Evolutionary conservation across 139 green algal species (phyloP).

Genomic region (Trebouxia sp.): DNA sequence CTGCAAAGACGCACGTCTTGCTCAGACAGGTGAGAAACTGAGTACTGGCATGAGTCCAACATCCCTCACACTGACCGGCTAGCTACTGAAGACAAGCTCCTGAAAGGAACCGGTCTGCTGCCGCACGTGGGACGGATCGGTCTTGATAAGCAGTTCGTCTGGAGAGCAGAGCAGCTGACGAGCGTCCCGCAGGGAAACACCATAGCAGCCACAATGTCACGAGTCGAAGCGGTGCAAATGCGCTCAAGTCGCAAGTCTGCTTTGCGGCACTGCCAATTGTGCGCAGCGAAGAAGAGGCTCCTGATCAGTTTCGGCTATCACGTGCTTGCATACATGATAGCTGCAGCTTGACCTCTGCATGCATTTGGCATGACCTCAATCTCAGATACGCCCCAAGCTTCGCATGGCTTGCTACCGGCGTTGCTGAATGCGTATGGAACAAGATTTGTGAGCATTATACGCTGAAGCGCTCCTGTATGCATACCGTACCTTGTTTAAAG

Average conservation of each 20-base stretch:
- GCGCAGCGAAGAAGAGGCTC: conserved; percentile 21
- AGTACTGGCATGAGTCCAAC: neutral
- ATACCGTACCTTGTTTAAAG: too few relatives aligned
- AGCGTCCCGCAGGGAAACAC: neutral
- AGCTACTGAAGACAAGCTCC: neutral
- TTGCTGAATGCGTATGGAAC: too few relatives aligned
- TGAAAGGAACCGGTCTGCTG: neutral
- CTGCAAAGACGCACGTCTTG: conserved; percentile 9
- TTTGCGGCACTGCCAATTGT: neutral
- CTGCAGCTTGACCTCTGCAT: too few relatives aligned
- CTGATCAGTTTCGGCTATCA: neutral
- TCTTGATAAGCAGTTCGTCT: neutral
- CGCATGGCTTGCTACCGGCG: too few relatives aligned
- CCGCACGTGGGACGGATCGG: neutral
- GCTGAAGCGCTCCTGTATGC: too few relatives aligned
- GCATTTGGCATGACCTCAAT: too few relatives aligned
- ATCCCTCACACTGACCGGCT: neutral
- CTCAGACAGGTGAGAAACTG: too few relatives aligned
- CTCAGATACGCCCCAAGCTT: too few relatives aligned
- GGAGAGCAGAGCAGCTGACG: neutral
- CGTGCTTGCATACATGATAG: neutral
- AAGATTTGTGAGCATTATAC: too few relatives aligned
- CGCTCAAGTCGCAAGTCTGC: neutral
- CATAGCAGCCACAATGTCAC: neutral
- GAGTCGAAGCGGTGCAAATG: too few relatives aligned